Base-by-base conservation (phyloP, 1,139 yeast genomes). In the Blastobotrys aristatus region DNA sequence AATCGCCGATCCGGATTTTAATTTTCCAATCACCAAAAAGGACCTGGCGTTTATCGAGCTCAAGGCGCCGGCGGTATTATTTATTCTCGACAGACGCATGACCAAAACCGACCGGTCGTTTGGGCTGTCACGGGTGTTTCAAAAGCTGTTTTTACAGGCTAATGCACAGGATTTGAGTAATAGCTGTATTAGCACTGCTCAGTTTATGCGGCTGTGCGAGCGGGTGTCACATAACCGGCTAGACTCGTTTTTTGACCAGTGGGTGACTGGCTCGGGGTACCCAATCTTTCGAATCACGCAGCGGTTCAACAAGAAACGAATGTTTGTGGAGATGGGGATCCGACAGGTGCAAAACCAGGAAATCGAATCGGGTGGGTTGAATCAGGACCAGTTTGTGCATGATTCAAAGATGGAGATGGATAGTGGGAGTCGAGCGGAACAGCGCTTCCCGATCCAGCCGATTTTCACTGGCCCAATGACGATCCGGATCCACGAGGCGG, bases 401-500 rank as follows among this genome's bases (percentile, higher is more conserved):
- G 70, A 72, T 45, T 76, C 77, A 2, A 62, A 67, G 33, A 58
- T 53, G 30, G 56, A 57, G 29, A 42, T 62, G 24, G 48, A 64
- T 53, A 55, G 65, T 58, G 43, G 21, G 13, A 42, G 35, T 16
- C 30, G 39, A 2, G 14, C 29, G 2, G 46, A 44, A 2, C 27
- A 8, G 20, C 30, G 32, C n/a, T 45, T 38, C 17, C 50, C 52
- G 1, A 48, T 53, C 10, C 63, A 62, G 47, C 60, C 69, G n/a
- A 53, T 64, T 4, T 64, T 67, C 52, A 60, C 65, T 11, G 99
- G 99, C 0, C 97, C 98, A 0, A 88, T 94, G 86, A 94, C 98
- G 0, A 86, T 94, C 36, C 74, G 98, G 60, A 90, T 94, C 38
- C 98, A 94, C 63, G 99, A 94, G 64, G 95, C 97, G 0, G 98